Percentiles rank a stretch among this genome's conserved stretches.
Conservation (phyloP, 495 filamentous ascomycete species). For the Schizothecium vesticola region DNA sequence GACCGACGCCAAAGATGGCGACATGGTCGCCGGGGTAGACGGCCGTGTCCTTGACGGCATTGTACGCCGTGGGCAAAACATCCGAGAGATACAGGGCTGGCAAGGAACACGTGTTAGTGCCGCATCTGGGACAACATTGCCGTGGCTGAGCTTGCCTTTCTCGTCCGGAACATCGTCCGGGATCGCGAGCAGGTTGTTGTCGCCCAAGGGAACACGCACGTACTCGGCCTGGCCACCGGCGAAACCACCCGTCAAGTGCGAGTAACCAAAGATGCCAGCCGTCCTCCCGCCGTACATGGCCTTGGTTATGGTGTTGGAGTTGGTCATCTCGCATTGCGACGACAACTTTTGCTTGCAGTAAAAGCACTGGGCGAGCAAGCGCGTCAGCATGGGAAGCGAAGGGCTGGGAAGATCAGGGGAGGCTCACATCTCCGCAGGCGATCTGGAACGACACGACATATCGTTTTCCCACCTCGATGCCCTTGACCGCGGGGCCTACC, state of each 20-base stretch:
- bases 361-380: conserved; percentile 47
- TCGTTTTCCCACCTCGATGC: conserved; percentile 58
- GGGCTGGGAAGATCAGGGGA: neutral
- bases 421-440: conserved; percentile 53
- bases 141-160: conserved; percentile 53
- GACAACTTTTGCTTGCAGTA: conserved; percentile 72
- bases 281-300: conserved; percentile 69
- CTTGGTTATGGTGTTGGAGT: conserved; percentile 61
- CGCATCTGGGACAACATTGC: neutral
- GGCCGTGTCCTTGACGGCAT: conserved; percentile 77
- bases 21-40: conserved; percentile 75
- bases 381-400: conserved; percentile 22
- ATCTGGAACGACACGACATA: conserved; percentile 88
- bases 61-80: conserved; percentile 72
- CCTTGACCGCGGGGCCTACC: conserved; percentile 56
- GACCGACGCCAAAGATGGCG: conserved; percentile 74
- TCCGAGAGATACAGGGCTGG: conserved; percentile 68
- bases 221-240: conserved; percentile 89
- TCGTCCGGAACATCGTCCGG: conserved; percentile 82
- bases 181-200: conserved; percentile 74
- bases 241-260: conserved; percentile 80
- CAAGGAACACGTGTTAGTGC: neutral
- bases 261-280: conserved; percentile 70
- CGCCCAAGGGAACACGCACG: conserved; percentile 74
- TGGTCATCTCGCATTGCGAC: conserved; percentile 75